These are phyloP conservation scores for Erigeron philadelphicus DNA, from an alignment of 140 eudicot species.

Conservation along the genomic window DNA sequence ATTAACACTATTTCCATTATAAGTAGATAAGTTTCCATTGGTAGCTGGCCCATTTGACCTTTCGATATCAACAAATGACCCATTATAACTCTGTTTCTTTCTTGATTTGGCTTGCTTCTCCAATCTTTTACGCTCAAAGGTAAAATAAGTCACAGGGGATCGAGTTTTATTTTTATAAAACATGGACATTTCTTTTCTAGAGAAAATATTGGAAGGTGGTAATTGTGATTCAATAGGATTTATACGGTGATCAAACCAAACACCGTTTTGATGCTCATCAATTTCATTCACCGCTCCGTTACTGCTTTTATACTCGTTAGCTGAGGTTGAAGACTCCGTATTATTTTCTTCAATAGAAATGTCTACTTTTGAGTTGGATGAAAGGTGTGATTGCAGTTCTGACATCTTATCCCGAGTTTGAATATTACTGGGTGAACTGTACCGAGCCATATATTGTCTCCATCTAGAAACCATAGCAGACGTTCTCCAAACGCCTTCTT, in stretches of 20 bases:
- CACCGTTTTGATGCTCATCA: slow-evolving; percentile 24
- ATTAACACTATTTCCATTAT: slow-evolving; percentile 29
- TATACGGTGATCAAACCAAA: slow-evolving; percentile 29
- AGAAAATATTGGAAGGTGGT: slow-evolving; percentile 73
- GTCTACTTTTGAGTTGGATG: slow-evolving; percentile 25
- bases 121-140: slow-evolving; percentile 49
- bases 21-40: slow-evolving; percentile 20
- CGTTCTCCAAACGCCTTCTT: slow-evolving; percentile 87
- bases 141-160: slow-evolving; percentile 60
- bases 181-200: slow-evolving; percentile 71
- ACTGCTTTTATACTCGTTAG: slow-evolving; percentile 20
- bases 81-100: slow-evolving; percentile 37
- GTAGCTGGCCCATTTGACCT: slow-evolving; percentile 37
- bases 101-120: slow-evolving; percentile 34
- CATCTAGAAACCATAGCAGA: slow-evolving; percentile 91
- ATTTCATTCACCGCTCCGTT: slow-evolving; percentile 27
- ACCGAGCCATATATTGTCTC: slow-evolving; percentile 61
- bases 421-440: slow-evolving; percentile 17
- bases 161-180: slow-evolving; percentile 46
- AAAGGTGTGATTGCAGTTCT: slow-evolving; percentile 17
- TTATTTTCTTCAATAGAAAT: slow-evolving; percentile 27
- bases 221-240: slow-evolving; percentile 67
- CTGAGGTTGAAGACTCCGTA: slow-evolving; percentile 26
- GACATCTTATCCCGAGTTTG: slow-evolving; percentile 25
- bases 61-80: slow-evolving; percentile 23